Evolutionary conservation across 2,329 filamentous ascomycete genomes (phyloP).

Genomic region (Penicillium fuscoglaucum): DNA sequence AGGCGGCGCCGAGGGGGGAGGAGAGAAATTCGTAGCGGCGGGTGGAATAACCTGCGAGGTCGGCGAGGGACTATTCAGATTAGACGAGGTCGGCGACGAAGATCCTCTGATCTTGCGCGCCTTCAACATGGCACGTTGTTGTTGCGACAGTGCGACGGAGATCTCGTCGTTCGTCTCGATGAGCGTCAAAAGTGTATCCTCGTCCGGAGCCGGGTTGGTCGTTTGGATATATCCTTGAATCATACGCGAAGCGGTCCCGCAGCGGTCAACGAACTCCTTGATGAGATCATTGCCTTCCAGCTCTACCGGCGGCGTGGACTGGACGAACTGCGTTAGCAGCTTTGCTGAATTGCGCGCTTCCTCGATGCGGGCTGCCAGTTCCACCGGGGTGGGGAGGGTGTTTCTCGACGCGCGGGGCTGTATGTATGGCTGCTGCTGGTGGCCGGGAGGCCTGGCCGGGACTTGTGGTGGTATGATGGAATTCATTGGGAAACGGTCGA

Average conservation of each 20-base stretch:
- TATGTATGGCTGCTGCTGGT: neutral
- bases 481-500: constrained; percentile 12
- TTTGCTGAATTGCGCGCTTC: constrained; percentile 90
- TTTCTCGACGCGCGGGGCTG: constrained; percentile 42
- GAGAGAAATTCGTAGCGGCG: constrained; percentile 13
- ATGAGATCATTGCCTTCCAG: constrained; percentile 82
- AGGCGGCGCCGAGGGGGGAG: neutral
- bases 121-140: constrained; percentile 73
- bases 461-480: neutral
- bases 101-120: constrained; percentile 49
- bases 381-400: constrained; percentile 64
- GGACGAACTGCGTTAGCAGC: constrained; percentile 86
- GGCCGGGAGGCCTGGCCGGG: neutral
- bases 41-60: constrained; percentile 19
- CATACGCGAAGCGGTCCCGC: constrained; percentile 74
- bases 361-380: constrained; percentile 80
- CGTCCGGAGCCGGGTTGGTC: constrained; percentile 78
- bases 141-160: constrained; percentile 75
- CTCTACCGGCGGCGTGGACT: constrained; percentile 76
- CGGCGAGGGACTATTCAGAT: constrained; percentile 21
- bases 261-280: constrained; percentile 87
- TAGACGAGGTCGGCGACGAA: constrained; percentile 16
- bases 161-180: constrained; percentile 95
- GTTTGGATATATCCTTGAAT: constrained; percentile 84
- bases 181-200: constrained; percentile 87